phyloP scores from a whole-genome alignment of 2,329 filamentous ascomycete species.

The Kalaharituber pfeilii region DNA sequence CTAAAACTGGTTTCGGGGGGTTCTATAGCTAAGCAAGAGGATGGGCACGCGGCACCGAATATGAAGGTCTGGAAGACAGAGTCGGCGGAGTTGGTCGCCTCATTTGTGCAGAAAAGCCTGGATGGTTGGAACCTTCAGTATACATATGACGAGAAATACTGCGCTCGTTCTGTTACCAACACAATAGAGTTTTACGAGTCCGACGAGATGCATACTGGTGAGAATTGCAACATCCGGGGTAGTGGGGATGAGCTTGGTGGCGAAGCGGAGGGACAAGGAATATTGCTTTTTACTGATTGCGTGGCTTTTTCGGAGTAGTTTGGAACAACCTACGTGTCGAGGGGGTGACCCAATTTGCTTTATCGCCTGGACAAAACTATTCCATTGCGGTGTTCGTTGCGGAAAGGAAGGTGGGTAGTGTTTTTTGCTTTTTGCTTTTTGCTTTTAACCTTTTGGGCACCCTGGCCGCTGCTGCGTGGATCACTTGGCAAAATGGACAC shows the following conservation, averaged over 20 bases:
- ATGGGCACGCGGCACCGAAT: conserved; percentile 87
- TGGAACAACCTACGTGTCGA: conserved; percentile 94
- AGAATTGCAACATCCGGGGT: not conserved
- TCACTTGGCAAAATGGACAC: too few species aligned
- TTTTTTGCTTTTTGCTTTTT: not conserved
- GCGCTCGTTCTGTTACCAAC: conserved; percentile 84
- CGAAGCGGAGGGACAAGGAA: too few species aligned
- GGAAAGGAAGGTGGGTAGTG: conserved; percentile 61
- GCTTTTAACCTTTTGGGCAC: too few species aligned
- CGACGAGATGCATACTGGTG: conserved; percentile 55
- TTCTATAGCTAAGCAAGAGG: conserved; percentile 59
- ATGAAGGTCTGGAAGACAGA: conserved; percentile 88
- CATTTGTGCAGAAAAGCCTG: conserved; percentile 92
- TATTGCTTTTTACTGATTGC: not conserved
- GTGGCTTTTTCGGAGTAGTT: conserved; percentile 26
- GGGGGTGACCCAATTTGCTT: conserved; percentile 72
- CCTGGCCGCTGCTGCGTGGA: too few species aligned
- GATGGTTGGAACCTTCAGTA: conserved; percentile 97
- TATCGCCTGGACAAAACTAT: conserved; percentile 77
- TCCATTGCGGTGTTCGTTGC: conserved; percentile 90
- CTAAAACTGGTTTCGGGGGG: not conserved
- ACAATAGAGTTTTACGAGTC: conserved; percentile 96
- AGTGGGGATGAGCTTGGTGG: not conserved
- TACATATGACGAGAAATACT: conserved; percentile 80
- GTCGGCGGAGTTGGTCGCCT: conserved; percentile 50